Base-by-base conservation (phyloP, 2,329 filamentous ascomycete genomes). In the Aspergillus transmontanensis region DNA sequence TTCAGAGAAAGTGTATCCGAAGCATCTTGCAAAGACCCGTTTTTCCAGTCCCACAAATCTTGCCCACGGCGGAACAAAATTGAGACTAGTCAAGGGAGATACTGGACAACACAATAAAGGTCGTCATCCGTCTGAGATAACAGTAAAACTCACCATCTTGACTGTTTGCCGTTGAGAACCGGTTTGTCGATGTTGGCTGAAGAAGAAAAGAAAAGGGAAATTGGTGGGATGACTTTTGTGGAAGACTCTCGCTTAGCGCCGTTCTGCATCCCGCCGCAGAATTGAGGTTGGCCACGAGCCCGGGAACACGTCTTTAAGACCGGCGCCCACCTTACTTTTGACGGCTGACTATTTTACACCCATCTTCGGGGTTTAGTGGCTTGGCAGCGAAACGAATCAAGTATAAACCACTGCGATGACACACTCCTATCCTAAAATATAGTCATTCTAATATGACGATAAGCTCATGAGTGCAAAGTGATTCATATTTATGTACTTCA, bases 11-110 rank as follows among this genome's bases (percentile, higher is more conserved):
- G 82, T 83, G 83, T 66, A 72, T 91, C 92, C 94, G 94, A 97
- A 97, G 93, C 93, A 96, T 93, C 92, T 97, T 97, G 94, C 93
- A 87, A 85, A 85, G 92, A 95, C 91, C 91, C 90, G 76, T 71
- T 55, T 41, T 55, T 16, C 66, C 67, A 64, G 57, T 64, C 39
- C 56, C 59, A 65, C 61, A 65, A 67, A 39, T 59, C 32, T 48
- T 43, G 58, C 23, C 36, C 58, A 51, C 66, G 58, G 34, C 51
- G 57, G 55, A 59, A 62, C 61, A 63, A 60, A 57, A 51, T 60
- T 21, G 34, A 28, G 28, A 32, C 10, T 10, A 12, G 21, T 34
- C 34, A 26, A 58, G 60, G 57, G 57, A 51, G 56, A 57, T 39
- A 30, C 57, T 59, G 59, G 64, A 68, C 46, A 58, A 65, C 65